phyloP scores from a whole-genome alignment of 83 land plant species.

The Thuja plicata region DNA sequence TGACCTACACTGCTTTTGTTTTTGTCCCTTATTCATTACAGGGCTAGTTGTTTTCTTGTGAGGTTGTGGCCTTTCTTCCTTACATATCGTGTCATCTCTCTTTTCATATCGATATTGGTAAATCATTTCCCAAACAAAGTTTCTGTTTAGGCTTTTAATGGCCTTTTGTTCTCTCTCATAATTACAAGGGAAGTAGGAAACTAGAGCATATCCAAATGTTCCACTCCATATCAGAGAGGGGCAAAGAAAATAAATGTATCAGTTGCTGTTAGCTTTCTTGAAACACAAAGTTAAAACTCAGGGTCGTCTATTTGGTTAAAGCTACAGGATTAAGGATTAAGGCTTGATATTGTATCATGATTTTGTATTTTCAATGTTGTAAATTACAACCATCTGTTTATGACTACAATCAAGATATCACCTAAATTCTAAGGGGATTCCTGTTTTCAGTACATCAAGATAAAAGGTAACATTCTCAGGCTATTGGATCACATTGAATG shows the following conservation, averaged over 20 bases:
- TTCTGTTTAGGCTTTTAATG: not conserved
- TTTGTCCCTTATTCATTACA: not conserved
- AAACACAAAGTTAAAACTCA: not conserved
- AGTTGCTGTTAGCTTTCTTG: not conserved
- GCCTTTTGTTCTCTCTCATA: not conserved
- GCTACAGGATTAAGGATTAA: not conserved
- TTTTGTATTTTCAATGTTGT: not conserved
- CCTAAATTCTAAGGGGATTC: not conserved
- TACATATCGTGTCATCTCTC: not conserved
- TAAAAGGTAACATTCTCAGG: not conserved
- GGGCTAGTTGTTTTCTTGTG: not conserved
- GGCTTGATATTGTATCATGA: not conserved
- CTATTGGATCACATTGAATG: not conserved
- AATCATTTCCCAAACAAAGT: not conserved
- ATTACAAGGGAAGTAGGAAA: not conserved
- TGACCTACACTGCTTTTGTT: not conserved
- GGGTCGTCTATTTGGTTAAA: not conserved
- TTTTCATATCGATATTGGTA: not conserved
- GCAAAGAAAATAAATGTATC: not conserved
- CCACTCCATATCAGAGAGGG: not conserved
- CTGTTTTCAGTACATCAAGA: not conserved
- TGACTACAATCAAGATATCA: slow-evolving; percentile 12
- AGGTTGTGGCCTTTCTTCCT: not conserved
- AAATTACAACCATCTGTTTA: not conserved
- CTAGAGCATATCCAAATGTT: not conserved